These are phyloP conservation scores for Candida sakaeoensis DNA, from an alignment of 805 yeast genomes.

Conservation along the genomic window DNA sequence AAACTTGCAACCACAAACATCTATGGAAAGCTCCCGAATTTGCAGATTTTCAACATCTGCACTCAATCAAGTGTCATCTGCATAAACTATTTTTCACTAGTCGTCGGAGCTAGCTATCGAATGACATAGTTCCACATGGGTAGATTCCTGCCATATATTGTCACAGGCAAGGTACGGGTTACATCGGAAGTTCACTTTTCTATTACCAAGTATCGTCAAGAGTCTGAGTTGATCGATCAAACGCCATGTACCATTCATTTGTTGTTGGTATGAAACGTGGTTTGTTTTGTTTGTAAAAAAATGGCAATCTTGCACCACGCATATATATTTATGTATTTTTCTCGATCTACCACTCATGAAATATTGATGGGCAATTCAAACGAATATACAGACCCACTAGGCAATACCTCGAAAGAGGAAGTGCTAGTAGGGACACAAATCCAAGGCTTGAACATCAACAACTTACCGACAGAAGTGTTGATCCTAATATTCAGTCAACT, in stretches of 20 bases:
- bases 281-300: not conserved
- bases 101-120: too few relatives aligned
- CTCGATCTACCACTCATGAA: too few relatives aligned
- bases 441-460: conserved; percentile 18
- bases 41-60: not conserved
- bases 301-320: conserved; percentile 1
- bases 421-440: not conserved
- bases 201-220: too few relatives aligned
- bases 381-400: not conserved
- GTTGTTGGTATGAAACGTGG: not conserved
- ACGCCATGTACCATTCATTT: not conserved
- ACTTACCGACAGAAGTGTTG: conserved; percentile 47
- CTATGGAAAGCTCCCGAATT: not conserved
- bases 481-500: conserved; percentile 43
- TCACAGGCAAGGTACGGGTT: too few relatives aligned
- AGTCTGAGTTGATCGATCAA: too few relatives aligned
- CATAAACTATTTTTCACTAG: not conserved
- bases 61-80: not conserved
- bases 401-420: not conserved
- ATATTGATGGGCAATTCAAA: too few relatives aligned
- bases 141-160: too few relatives aligned
- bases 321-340: too few relatives aligned
- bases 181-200: too few relatives aligned
- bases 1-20: not conserved
- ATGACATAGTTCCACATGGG: too few relatives aligned